Conservation (phyloP, 345 rosid species). For the Pistacia integerrima region DNA sequence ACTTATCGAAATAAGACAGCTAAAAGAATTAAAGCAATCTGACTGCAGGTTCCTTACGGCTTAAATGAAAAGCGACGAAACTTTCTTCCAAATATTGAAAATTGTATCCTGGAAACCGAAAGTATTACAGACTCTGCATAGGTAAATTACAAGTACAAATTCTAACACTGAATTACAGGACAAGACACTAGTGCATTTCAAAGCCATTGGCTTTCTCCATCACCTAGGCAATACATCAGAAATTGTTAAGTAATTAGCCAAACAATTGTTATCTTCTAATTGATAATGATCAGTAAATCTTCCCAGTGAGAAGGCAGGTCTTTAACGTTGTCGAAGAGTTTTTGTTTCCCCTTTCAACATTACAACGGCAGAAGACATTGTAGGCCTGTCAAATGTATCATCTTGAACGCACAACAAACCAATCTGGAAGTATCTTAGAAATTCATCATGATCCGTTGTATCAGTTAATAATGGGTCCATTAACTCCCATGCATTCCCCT, state of each 20-base stretch:
- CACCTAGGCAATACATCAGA: conserved; percentile 22
- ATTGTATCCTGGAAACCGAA: not conserved
- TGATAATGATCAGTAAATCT: conserved; percentile 6
- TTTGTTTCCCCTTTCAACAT: conserved; percentile 43
- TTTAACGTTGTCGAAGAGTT: conserved; percentile 36
- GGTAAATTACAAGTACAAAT: not conserved
- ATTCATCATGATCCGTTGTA: conserved; percentile 38
- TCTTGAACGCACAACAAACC: conserved; percentile 43
- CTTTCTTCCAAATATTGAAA: not conserved
- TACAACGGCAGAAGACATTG: conserved; percentile 42
- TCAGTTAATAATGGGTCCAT: conserved; percentile 43
- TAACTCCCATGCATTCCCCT: conserved; percentile 42
- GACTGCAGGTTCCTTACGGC: too few species aligned
- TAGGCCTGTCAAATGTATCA: conserved; percentile 56
- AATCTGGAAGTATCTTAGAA: conserved; percentile 50
- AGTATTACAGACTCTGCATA: not conserved
- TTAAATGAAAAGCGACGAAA: too few species aligned
- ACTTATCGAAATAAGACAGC: too few species aligned
- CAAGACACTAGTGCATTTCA: not conserved
- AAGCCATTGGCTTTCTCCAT: not conserved
- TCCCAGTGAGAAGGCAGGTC: conserved; percentile 51
- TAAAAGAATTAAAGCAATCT: too few species aligned
- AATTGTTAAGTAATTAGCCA: conserved; percentile 19
- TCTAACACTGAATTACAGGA: not conserved
- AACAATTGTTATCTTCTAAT: not conserved